Evolutionary conservation across 2,329 filamentous ascomycete genomes (phyloP).

Genomic region (Bipolaris sorokiniana): DNA sequence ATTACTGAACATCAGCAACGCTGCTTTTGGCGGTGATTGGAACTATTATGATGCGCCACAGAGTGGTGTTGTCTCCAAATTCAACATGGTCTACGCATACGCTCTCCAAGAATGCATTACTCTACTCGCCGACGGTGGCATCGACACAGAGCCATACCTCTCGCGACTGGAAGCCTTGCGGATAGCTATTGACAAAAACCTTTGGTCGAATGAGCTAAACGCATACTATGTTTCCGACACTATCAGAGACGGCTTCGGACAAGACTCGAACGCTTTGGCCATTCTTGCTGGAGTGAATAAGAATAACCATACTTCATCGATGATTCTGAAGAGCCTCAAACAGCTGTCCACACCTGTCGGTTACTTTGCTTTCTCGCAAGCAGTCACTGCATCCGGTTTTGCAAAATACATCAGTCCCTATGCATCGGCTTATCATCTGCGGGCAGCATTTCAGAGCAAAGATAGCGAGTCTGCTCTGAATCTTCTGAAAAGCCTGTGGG

Average conservation of each 20-base stretch:
- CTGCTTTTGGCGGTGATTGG: background rate
- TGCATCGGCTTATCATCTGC: conserved; percentile 1
- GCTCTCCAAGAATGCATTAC: background rate
- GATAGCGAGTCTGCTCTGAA: background rate
- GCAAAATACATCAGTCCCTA: background rate
- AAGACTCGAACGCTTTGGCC: background rate
- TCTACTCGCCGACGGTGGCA: background rate
- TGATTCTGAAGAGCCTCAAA: background rate
- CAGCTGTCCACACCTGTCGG: background rate
- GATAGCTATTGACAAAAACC: background rate
- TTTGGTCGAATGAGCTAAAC: background rate
- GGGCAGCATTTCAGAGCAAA: background rate
- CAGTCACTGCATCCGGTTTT: background rate
- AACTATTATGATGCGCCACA: background rate
- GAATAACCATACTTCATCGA: background rate
- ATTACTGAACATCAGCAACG: background rate
- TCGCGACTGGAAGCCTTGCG: background rate
- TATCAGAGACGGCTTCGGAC: background rate
- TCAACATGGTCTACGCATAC: background rate
- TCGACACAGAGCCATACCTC: background rate
- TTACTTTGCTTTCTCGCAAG: conserved; percentile 1
- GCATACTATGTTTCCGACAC: background rate
- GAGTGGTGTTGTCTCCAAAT: background rate
- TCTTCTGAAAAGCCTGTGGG: background rate
- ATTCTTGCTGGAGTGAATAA: background rate